Evolutionary conservation across 2,329 filamentous ascomycete species (phyloP).

Genomic region (Phoma sp.): DNA sequence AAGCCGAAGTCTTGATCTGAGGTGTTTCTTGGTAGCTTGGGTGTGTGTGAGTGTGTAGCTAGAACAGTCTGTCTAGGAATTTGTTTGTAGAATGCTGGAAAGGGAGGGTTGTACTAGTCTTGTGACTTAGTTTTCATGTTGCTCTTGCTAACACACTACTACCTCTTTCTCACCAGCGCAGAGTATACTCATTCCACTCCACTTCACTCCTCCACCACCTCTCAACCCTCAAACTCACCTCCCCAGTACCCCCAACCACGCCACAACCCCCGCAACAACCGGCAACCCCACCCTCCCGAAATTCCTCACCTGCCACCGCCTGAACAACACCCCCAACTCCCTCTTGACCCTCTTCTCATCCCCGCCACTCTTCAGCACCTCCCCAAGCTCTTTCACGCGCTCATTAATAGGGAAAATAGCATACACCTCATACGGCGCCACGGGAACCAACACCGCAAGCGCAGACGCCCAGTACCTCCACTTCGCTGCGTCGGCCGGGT

Average conservation of each 20-base stretch:
- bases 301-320: constrained; percentile 8
- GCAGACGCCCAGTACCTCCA: constrained; percentile 7
- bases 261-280: constrained; percentile 5
- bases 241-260: background rate
- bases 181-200: too few species aligned
- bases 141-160: too few species aligned
- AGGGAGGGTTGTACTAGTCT: too few species aligned
- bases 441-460: background rate
- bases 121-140: too few species aligned
- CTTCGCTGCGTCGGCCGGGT: background rate
- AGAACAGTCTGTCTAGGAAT: too few species aligned
- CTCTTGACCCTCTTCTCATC: background rate
- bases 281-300: constrained; percentile 9
- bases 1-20: too few species aligned
- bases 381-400: constrained; percentile 4
- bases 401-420: constrained; percentile 15
- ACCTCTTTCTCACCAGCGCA: too few species aligned
- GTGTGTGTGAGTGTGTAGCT: too few species aligned
- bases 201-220: too few species aligned
- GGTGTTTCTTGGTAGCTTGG: too few species aligned
- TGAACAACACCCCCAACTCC: constrained; percentile 1
- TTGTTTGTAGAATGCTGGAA: too few species aligned
- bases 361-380: background rate
- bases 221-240: background rate
- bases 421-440: constrained; percentile 15